A percentile compares a stretch with the other conserved stretches of the same genome.
Conservation (phyloP, 2,329 filamentous ascomycete species). For the Aspergillus pseudoviridinutans region DNA sequence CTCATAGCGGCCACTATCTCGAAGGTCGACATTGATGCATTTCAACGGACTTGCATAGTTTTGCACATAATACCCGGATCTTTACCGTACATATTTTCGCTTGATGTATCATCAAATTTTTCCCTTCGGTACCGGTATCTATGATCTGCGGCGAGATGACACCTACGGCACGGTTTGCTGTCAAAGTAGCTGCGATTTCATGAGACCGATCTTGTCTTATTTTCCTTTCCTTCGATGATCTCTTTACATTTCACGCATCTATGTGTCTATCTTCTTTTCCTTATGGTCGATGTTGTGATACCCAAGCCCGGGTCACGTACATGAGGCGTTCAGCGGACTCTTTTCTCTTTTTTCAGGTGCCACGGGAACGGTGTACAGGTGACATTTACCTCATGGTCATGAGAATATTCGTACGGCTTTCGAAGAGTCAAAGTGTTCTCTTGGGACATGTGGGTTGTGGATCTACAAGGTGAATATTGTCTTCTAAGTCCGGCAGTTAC, state of each 20-base stretch:
- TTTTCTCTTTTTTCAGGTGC: conserved; percentile 1
- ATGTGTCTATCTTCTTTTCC: conserved; percentile 10
- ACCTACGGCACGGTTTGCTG: neutral
- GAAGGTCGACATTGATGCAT: neutral
- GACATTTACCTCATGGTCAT: neutral
- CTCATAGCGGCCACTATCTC: conserved; percentile 8
- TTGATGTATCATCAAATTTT: conserved; percentile 29
- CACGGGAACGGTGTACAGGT: neutral
- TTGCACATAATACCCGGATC: conserved; percentile 25
- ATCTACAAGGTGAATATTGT: neutral
- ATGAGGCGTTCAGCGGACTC: conserved; percentile 15
- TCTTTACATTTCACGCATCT: conserved; percentile 7
- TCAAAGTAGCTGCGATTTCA: neutral
- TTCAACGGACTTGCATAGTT: conserved; percentile 21
- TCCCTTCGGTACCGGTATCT: conserved; percentile 13
- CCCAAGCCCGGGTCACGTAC: conserved; percentile 22
- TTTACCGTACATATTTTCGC: conserved; percentile 19
- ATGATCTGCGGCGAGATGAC: conserved; percentile 8
- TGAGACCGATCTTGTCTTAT: neutral
- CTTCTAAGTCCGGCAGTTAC: neutral
- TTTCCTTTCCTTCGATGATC: conserved; percentile 5
- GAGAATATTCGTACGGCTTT: neutral
- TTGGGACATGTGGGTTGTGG: neutral
- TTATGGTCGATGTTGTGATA: conserved; percentile 20
- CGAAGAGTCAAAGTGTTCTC: neutral